Base-by-base conservation (phyloP, 1,284 basidiomycete genomes). In the Heliocybe sulcata region DNA sequence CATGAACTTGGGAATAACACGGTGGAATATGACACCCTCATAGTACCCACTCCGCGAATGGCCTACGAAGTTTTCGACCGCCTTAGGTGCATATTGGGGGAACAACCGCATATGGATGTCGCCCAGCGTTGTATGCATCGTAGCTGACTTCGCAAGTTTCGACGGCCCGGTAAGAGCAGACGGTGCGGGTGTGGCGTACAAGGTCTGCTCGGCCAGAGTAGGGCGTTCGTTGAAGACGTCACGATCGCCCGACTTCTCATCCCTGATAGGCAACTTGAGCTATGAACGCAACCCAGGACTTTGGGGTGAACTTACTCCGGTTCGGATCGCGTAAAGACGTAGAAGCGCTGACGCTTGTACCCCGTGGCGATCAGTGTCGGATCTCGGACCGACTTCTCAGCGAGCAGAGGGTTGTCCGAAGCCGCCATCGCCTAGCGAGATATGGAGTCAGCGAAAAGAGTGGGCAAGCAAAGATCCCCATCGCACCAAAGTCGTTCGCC, bases 1-100 rank as follows among this genome's bases (percentile, higher is more conserved):
- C 97, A 99, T 99, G 67, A 99, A 99, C 73, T 99, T 99, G 60
- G 92, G 85, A 67, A 99, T 99, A 60, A 99, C 91, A 57, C 97
- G 90, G 70, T 99, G 97, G 79, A 99, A 98, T 65, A 98, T 84
- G 54, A 98, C 79, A 20, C 89, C 87, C 68, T 99, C 95, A 68
- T 91, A 99, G 74, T 93, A 99, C 1, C 92, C 87, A 64, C 85
- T 93, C 61, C 87, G 79, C n/a, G 92, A 84, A 64, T 98, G 92
- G 1, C 92, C 94, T 20, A 94, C 88, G 71, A 99, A 99, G 74
- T 98, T 99, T 72, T 98, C 96, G 45, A 98, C 95, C 0, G 97
- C 86, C 69, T 91, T 95, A 2, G 96, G 96, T 8, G 91, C 91
- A 54, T 94, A 85, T 60, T 92, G 82, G 0, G 95, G 94, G 81